Evolutionary conservation across 306 rosid genomes (phyloP).

Genomic region (Crotalaria pallida): DNA sequence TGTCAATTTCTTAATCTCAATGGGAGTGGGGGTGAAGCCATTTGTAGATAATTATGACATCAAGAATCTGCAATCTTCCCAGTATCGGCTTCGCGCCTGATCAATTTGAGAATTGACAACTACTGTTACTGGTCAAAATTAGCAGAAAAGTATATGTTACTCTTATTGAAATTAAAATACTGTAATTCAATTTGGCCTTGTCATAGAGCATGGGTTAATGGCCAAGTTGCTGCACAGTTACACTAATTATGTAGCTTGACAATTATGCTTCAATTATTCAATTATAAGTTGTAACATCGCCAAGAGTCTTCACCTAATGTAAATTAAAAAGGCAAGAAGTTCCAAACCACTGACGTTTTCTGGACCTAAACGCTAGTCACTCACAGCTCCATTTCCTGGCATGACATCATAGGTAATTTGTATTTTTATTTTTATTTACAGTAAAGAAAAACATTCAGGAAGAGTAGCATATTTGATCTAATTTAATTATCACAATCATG

Average conservation of each 20-base stretch:
- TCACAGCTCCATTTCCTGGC: background rate
- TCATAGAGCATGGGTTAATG: background rate
- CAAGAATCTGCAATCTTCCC: too few relatives aligned
- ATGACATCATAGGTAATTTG: too few relatives aligned
- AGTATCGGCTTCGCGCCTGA: constrained; percentile 1
- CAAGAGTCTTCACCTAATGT: constrained; percentile 5
- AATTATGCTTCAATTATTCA: background rate
- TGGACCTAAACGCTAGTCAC: background rate
- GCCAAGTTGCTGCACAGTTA: background rate
- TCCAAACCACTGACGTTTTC: too few relatives aligned
- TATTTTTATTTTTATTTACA: too few relatives aligned
- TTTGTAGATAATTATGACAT: too few relatives aligned
- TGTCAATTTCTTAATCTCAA: too few relatives aligned
- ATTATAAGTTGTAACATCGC: constrained; percentile 1
- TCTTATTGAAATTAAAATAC: constrained; percentile 4
- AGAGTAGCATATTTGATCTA: background rate
- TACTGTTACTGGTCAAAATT: background rate
- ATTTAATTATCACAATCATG: background rate
- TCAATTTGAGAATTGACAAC: constrained; percentile 16
- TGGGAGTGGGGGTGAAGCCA: too few relatives aligned
- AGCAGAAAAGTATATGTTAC: background rate
- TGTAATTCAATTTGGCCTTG: constrained; percentile 8
- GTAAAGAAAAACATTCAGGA: background rate
- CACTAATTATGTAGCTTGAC: background rate
- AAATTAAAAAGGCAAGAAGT: too few relatives aligned